These are phyloP conservation scores for Entonaema liquescens DNA, from an alignment of 495 filamentous ascomycete species.

Conservation along the genomic window DNA sequence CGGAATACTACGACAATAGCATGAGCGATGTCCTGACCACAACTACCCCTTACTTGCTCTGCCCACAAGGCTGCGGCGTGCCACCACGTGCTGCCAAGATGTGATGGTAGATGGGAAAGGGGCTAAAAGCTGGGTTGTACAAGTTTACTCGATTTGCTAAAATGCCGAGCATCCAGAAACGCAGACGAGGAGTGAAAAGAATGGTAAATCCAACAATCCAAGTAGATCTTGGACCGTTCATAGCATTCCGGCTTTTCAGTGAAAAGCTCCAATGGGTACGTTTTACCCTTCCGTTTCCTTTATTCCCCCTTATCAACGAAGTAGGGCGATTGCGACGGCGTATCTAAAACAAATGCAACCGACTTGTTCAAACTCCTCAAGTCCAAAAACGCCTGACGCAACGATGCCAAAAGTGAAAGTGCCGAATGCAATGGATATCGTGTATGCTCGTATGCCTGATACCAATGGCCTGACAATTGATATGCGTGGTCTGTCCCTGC, in stretches of 20 bases:
- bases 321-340: slow-evolving; percentile 5
- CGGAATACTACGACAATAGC: slow-evolving; percentile 2
- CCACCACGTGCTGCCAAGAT: not conserved
- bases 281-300: slow-evolving; percentile 6
- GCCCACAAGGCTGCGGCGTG: not conserved
- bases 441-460: slow-evolving; percentile 29
- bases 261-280: not conserved
- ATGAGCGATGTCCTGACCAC: not conserved
- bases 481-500: slow-evolving; percentile 10
- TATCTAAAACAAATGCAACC: slow-evolving; percentile 26
- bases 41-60: not conserved
- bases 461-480: not conserved
- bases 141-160: slow-evolving; percentile 4
- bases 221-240: slow-evolving; percentile 7
- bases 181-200: slow-evolving; percentile 16
- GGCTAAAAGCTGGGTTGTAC: too few relatives aligned
- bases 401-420: slow-evolving; percentile 29
- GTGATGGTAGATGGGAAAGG: not conserved
- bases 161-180: slow-evolving; percentile 9
- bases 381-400: slow-evolving; percentile 28
- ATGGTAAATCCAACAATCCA: slow-evolving; percentile 10
- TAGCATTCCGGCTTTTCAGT: not conserved
- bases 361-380: slow-evolving; percentile 29
- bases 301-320: not conserved
- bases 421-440: slow-evolving; percentile 40